phyloP scores from a whole-genome alignment of 2,329 filamentous ascomycete species.

The Fusarium incarnatum region DNA sequence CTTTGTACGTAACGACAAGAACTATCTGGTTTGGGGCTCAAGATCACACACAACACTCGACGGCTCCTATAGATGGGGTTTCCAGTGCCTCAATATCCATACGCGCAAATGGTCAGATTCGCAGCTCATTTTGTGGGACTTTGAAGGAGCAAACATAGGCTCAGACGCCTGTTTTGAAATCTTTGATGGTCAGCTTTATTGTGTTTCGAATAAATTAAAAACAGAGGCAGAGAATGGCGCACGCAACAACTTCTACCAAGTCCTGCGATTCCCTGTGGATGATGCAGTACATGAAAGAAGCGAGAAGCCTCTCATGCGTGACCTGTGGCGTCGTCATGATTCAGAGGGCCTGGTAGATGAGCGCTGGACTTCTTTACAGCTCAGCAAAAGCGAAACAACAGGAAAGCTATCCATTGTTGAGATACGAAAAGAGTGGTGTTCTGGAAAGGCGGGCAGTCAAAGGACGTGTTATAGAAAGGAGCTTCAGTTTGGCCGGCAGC shows the following conservation, averaged over 20 bases:
- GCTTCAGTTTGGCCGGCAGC: slow-evolving; percentile 56
- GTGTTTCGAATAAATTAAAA: slow-evolving; percentile 72
- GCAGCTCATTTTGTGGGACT: slow-evolving; percentile 65
- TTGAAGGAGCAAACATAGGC: slow-evolving; percentile 74
- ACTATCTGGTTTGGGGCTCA: slow-evolving; percentile 74
- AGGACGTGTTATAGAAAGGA: slow-evolving; percentile 74
- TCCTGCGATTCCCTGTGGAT: slow-evolving; percentile 70
- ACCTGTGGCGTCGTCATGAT: slow-evolving; percentile 73
- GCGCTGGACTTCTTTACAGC: slow-evolving; percentile 75
- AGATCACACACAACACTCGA: slow-evolving; percentile 65
- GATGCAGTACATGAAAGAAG: slow-evolving; percentile 51
- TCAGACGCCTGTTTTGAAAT: slow-evolving; percentile 79
- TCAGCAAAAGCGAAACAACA: slow-evolving; percentile 70
- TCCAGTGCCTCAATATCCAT: slow-evolving; percentile 65
- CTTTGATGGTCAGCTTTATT: slow-evolving; percentile 74
- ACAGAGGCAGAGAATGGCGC: slow-evolving; percentile 72
- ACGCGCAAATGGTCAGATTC: slow-evolving; percentile 54
- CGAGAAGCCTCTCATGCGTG: slow-evolving; percentile 56
- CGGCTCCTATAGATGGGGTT: slow-evolving; percentile 71
- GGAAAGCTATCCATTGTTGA: slow-evolving; percentile 73
- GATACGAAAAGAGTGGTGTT: slow-evolving; percentile 74
- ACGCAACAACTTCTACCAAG: slow-evolving; percentile 77
- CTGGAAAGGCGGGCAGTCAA: slow-evolving; percentile 64
- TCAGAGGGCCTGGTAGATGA: slow-evolving; percentile 79
- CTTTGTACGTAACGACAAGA: slow-evolving; percentile 73